Conservation (phyloP, 2,329 filamentous ascomycete species). For the Aspergillus candidus region DNA sequence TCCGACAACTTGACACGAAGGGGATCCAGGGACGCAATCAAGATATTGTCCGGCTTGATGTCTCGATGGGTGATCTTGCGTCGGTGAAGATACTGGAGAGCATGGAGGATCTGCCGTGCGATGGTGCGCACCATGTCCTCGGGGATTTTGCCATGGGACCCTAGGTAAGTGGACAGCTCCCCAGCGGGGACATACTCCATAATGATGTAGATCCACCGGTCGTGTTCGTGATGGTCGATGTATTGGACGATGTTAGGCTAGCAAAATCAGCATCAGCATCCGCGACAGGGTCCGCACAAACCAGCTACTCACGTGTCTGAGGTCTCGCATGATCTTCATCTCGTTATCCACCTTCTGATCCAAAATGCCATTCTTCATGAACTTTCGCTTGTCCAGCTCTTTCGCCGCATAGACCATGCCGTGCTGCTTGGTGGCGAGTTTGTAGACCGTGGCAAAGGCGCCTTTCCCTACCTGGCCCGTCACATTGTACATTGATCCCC, state of each 20-base stretch:
- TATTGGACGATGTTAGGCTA: slow-evolving; percentile 87
- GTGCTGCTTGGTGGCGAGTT: slow-evolving; percentile 77
- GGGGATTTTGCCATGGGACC: slow-evolving; percentile 54
- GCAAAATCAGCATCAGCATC: slow-evolving; percentile 3
- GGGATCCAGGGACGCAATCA: slow-evolving; percentile 67
- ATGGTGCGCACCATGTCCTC: slow-evolving; percentile 67
- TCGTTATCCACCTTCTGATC: slow-evolving; percentile 94
- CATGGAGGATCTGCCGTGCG: slow-evolving; percentile 63
- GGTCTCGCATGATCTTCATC: slow-evolving; percentile 86
- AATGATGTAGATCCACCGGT: slow-evolving; percentile 81
- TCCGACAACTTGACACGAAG: slow-evolving; percentile 87
- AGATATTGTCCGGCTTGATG: slow-evolving; percentile 96
- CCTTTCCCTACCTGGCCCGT: slow-evolving; percentile 80
- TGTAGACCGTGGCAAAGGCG: slow-evolving; percentile 90
- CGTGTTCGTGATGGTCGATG: slow-evolving; percentile 79
- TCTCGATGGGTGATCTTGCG: slow-evolving; percentile 95
- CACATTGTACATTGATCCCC: slow-evolving; percentile 77
- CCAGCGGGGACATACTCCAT: slow-evolving; percentile 88
- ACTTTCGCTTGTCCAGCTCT: slow-evolving; percentile 85
- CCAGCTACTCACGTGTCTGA: slow-evolving; percentile 64
- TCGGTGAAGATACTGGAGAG: slow-evolving; percentile 77
- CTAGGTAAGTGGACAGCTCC: slow-evolving; percentile 71
- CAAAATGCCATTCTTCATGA: slow-evolving; percentile 85
- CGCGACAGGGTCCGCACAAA: too few species aligned
- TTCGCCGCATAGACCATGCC: slow-evolving; percentile 85